Conservation (phyloP, 805 yeast species). For the Yarrowia sp. region DNA sequence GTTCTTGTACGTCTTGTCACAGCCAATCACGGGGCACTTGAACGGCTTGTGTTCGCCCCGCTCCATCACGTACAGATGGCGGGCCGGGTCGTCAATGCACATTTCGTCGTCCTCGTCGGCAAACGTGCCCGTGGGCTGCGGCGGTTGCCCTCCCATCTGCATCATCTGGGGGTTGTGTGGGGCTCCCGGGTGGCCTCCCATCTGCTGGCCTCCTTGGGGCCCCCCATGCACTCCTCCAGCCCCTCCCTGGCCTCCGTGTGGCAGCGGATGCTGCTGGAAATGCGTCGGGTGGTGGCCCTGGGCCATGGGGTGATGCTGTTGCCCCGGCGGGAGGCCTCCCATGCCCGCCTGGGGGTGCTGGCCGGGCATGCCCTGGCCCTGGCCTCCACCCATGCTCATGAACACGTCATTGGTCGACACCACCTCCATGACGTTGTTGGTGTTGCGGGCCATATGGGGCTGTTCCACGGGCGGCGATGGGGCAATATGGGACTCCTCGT, state of each 20-base stretch:
- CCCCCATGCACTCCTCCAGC: too few relatives aligned
- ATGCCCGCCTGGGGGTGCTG: conserved; percentile 10
- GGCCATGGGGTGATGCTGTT: conserved; percentile 34
- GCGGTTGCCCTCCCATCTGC: conserved; percentile 44
- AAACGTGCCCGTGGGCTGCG: conserved; percentile 48
- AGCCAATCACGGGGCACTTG: conserved; percentile 97
- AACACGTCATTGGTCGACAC: conserved; percentile 94
- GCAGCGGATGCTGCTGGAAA: conserved; percentile 34
- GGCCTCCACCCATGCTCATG: conserved; percentile 52
- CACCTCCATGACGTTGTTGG: conserved; percentile 64
- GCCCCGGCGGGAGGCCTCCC: neutral
- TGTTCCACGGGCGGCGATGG: conserved; percentile 38
- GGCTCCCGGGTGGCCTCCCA: too few relatives aligned
- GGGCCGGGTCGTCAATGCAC: conserved; percentile 96
- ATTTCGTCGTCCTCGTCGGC: conserved; percentile 64
- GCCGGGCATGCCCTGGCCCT: conserved; percentile 3
- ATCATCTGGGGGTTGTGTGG: conserved; percentile 30
- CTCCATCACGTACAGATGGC: conserved; percentile 91
- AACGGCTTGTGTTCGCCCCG: conserved; percentile 92
- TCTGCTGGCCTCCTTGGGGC: conserved; percentile 8
- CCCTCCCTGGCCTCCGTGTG: neutral
- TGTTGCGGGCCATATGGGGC: conserved; percentile 41
- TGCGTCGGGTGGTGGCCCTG: conserved; percentile 38
- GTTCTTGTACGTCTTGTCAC: conserved; percentile 96
- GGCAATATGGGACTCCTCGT: conserved; percentile 90